phyloP scores from a whole-genome alignment of 306 rosid species.

The Acacia confusa region DNA sequence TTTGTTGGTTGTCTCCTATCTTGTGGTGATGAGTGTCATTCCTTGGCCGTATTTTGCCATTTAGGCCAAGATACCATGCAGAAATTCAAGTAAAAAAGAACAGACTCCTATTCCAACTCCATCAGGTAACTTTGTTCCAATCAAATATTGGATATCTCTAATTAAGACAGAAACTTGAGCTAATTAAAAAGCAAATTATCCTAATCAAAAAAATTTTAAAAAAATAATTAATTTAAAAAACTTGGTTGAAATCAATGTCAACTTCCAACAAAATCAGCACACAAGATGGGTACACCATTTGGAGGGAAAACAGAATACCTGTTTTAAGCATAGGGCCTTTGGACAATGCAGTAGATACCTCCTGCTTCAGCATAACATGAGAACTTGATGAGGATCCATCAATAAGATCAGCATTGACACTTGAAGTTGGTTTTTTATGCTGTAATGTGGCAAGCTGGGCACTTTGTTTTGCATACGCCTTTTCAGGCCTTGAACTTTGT shows the following conservation, averaged over 20 bases:
- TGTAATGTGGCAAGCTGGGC: slow-evolving; percentile 48
- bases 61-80: not conserved
- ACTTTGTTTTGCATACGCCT: slow-evolving; percentile 60
- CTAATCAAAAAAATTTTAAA: no score
- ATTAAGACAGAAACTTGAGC: not conserved
- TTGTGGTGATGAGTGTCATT: not conserved
- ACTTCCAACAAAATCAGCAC: not conserved
- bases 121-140: not conserved
- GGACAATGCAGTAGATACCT: slow-evolving; percentile 81
- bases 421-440: slow-evolving; percentile 75
- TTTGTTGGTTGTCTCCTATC: not conserved
- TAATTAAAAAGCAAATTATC: not conserved
- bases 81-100: not conserved
- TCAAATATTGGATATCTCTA: not conserved
- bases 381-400: slow-evolving; percentile 79
- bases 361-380: slow-evolving; percentile 76
- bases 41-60: not conserved
- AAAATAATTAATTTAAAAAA: no score
- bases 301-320: slow-evolving; percentile 45
- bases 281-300: slow-evolving; percentile 15
- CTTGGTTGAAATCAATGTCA: not conserved
- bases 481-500: slow-evolving; percentile 71
- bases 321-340: slow-evolving; percentile 63
- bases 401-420: slow-evolving; percentile 84
- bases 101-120: not conserved